These are phyloP conservation scores for Sisymbrium altissimum DNA, from an alignment of 345 rosid species.

Conservation along the genomic window DNA sequence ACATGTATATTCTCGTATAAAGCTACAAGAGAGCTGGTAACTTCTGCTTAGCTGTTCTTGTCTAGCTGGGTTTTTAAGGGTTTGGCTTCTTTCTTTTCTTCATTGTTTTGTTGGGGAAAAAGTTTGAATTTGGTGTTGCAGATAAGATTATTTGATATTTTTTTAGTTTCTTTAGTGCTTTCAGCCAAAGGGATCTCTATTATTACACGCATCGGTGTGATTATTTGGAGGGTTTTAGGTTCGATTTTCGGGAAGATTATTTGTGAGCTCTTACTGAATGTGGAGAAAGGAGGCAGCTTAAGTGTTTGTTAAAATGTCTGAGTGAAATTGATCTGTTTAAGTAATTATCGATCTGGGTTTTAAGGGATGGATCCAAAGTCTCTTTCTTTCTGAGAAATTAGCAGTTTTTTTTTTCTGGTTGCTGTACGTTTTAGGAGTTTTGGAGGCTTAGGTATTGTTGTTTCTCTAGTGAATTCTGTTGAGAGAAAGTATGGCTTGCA, in stretches of 20 bases:
- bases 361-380: slow-evolving; percentile 10
- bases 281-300: slow-evolving; percentile 11
- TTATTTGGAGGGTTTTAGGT: slow-evolving; percentile 3
- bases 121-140: slow-evolving; percentile 23
- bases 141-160: slow-evolving; percentile 23
- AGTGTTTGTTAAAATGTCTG: slow-evolving; percentile 26
- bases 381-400: slow-evolving; percentile 15
- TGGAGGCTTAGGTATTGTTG: slow-evolving; percentile 12
- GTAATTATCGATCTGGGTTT: slow-evolving; percentile 15
- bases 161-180: slow-evolving; percentile 11
- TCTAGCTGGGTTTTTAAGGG: slow-evolving; percentile 26
- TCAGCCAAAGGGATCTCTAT: slow-evolving; percentile 1
- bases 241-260: not conserved
- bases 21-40: slow-evolving; percentile 14
- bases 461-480: slow-evolving; percentile 9
- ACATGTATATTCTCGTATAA: slow-evolving; percentile 30
- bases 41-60: slow-evolving; percentile 36
- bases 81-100: slow-evolving; percentile 1
- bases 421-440: slow-evolving; percentile 4
- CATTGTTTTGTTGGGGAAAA: not conserved
- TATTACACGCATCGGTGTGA: not conserved
- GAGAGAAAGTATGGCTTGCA: slow-evolving; percentile 63
- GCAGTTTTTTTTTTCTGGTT: slow-evolving; percentile 1
- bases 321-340: slow-evolving; percentile 18
- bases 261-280: slow-evolving; percentile 15